phyloP scores from a whole-genome alignment of 108 stramenopile genomes.

The Cyclostephanos invisitatus region DNA sequence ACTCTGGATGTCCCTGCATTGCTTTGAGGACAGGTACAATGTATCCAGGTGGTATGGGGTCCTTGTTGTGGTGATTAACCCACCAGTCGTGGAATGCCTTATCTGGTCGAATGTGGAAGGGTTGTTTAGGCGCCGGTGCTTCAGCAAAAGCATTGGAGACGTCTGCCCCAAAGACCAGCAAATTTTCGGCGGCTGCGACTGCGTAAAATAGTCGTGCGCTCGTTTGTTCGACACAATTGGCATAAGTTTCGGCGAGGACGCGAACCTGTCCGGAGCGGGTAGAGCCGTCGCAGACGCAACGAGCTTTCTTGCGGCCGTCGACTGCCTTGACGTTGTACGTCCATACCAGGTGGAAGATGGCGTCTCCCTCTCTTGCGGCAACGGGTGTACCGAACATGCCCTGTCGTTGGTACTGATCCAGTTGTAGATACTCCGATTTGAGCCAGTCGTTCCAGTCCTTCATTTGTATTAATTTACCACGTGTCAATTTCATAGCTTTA shows the following conservation, averaged over 20 bases:
- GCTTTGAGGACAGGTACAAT: conserved; percentile 37
- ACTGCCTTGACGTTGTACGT: background rate
- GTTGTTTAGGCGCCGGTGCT: conserved; percentile 32
- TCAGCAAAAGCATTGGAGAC: conserved; percentile 45
- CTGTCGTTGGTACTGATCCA: background rate
- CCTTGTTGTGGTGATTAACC: conserved; percentile 2
- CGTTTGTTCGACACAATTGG: conserved; percentile 9
- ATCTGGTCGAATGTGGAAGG: conserved; percentile 29
- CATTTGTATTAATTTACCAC: background rate
- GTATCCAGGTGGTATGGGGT: conserved; percentile 20
- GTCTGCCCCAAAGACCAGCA: conserved; percentile 30
- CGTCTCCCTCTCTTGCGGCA: background rate
- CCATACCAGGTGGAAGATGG: background rate
- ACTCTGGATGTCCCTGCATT: too few relatives aligned
- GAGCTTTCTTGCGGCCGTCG: background rate
- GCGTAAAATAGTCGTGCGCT: too few relatives aligned
- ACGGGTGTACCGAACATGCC: background rate
- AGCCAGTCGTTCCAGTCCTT: background rate
- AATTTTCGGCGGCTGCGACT: too few relatives aligned
- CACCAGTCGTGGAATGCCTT: conserved; percentile 42
- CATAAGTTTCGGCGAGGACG: background rate
- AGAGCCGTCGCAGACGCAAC: too few relatives aligned
- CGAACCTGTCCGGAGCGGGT: background rate
- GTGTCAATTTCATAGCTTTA: background rate
- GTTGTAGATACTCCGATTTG: background rate